Conservation (phyloP, 2,329 filamentous ascomycete species). For the Paecilomyces niveus region DNA sequence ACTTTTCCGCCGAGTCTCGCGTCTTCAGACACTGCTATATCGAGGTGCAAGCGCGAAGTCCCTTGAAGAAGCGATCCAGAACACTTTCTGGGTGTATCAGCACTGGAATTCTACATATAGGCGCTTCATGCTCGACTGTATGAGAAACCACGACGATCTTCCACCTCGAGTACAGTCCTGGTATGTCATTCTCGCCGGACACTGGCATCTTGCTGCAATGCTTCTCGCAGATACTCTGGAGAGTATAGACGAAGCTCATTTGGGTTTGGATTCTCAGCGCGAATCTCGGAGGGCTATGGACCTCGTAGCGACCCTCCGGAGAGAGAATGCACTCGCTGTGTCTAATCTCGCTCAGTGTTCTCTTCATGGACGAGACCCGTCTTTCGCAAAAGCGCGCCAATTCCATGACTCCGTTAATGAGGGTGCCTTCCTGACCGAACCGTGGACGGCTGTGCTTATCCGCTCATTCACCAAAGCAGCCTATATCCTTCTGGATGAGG, state of each 20-base stretch:
- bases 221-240: constrained; percentile 50
- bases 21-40: constrained; percentile 47
- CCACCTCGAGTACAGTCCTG: constrained; percentile 52
- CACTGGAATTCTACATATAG: constrained; percentile 50
- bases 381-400: constrained; percentile 9
- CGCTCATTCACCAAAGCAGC: constrained; percentile 46
- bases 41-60: constrained; percentile 42
- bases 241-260: constrained; percentile 37
- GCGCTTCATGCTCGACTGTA: constrained; percentile 46
- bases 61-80: constrained; percentile 25
- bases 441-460: constrained; percentile 52
- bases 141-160: constrained; percentile 43
- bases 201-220: constrained; percentile 53
- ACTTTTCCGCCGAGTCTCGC: constrained; percentile 50
- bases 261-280: constrained; percentile 12
- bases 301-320: constrained; percentile 37
- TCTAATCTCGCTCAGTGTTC: constrained; percentile 45
- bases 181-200: constrained; percentile 52
- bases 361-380: constrained; percentile 22
- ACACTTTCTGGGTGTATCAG: constrained; percentile 44
- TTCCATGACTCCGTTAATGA: constrained; percentile 50
- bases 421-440: constrained; percentile 51
- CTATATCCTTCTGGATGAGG: constrained; percentile 29
- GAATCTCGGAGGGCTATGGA: constrained; percentile 18
- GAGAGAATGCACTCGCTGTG: constrained; percentile 39